Percentiles rank a stretch among this genome's conserved stretches.
Evolutionary conservation across 805 yeast species (phyloP).

Genomic region (Sungouiella thailandica): DNA sequence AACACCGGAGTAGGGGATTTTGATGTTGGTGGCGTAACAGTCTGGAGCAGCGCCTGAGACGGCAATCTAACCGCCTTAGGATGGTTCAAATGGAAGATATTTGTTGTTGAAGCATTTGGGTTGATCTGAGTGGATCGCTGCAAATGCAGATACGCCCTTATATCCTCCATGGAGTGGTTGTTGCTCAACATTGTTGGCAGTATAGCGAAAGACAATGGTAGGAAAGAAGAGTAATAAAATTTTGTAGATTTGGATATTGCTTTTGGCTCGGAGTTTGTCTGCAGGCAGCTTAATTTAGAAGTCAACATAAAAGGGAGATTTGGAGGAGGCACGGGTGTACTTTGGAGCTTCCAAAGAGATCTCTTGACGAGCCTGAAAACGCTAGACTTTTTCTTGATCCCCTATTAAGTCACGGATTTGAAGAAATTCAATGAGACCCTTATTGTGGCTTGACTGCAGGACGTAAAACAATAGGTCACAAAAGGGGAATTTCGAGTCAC

Average conservation of each 20-base stretch:
- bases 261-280: background rate
- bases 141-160: conserved; percentile 10
- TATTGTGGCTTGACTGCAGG: too few species aligned
- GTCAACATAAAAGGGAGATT: too few species aligned
- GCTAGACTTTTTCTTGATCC: too few species aligned
- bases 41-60: conserved; percentile 18
- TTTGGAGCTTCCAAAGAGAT: too few species aligned
- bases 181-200: conserved; percentile 11
- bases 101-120: conserved; percentile 34
- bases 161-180: conserved; percentile 13
- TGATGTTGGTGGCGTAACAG: conserved; percentile 32
- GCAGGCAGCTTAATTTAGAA: too few species aligned
- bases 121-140: conserved; percentile 24
- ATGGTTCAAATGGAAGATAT: conserved; percentile 24
- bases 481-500: too few species aligned
- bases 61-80: conserved; percentile 16
- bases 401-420: too few species aligned
- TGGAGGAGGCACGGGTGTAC: too few species aligned
- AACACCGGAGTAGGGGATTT: conserved; percentile 27
- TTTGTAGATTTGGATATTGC: background rate
- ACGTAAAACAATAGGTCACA: too few species aligned
- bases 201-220: background rate
- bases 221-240: background rate
- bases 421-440: too few species aligned
- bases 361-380: too few species aligned